Evolutionary conservation across 73 alveolate species (phyloP), one percentile per base, ranked within the genome.

Genomic region (Paraurostyla sp.): DNA sequence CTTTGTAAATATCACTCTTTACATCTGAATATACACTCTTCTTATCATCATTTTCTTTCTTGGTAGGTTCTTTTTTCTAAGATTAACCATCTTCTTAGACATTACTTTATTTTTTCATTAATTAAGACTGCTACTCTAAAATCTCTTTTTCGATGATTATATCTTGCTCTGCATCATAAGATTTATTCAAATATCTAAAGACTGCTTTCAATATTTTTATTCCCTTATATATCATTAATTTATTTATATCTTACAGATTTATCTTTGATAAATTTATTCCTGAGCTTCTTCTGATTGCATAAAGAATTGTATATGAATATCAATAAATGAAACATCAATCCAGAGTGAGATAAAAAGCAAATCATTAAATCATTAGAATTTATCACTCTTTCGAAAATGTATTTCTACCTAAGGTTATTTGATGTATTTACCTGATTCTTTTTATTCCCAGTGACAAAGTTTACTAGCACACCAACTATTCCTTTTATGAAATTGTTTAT

Each of bases 361-460:
- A 46, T 13, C 42, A 54, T 54, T 16, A 78, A 27, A 35, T 49
- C 78, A 22, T 32, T 54, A 11, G 80, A 52, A 32, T 40, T 54
- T n/a, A 36, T 36, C 2, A 78, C 89, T 38, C 89, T 50, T 20
- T 78, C 80, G 40, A 78, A 78, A 9, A 49, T 40, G 69, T 78
- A 78, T 78, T 78, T 78, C 89, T 78, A 78, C 29, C 49, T 15
- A 52, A 36, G 32, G 42, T 23, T 35, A 6, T 20, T 15, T 0
- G 33, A 50, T 40, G 30, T n/a, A 18, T 13, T 75, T 78, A 78
- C 89, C 46, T 78, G 38, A 36, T 78, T 78, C 89, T 51, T 78
- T 54, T 78, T 78, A 54, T 78, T 78, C 4, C 59, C 59, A 7
- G 76, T 50, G 25, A 78, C 78, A 54, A 78, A 78, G 62, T 78